Conservation (phyloP, 148 eudicot species). For the Chenopodium berlandieri region DNA sequence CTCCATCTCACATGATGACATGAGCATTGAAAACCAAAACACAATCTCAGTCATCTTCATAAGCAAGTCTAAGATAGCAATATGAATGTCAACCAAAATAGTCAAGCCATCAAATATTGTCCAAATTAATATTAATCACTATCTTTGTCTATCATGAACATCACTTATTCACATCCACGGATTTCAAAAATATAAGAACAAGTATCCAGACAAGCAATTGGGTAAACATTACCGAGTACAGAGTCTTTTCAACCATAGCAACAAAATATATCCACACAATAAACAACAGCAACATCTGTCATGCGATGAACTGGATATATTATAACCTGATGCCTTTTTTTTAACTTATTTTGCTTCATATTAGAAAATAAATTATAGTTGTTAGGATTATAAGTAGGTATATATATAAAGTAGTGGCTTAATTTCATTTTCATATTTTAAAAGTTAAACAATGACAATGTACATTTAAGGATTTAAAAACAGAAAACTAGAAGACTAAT, state of each 20-base stretch:
- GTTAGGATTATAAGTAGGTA: too few species aligned
- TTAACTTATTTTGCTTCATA: too few species aligned
- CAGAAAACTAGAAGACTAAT: too few species aligned
- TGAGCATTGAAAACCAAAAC: too few species aligned
- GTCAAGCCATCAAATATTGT: neutral
- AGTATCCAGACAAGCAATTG: neutral
- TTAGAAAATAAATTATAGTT: too few species aligned
- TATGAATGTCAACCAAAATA: neutral
- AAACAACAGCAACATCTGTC: too few species aligned
- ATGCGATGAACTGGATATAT: too few species aligned
- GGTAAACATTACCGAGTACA: neutral
- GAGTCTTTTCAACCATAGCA: neutral
- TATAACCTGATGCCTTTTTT: too few species aligned
- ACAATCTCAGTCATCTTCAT: neutral
- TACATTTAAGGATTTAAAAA: too few species aligned
- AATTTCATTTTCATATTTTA: too few species aligned
- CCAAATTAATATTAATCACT: neutral
- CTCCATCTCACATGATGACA: neutral
- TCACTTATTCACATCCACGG: neutral
- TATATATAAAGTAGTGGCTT: too few species aligned
- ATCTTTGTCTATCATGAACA: neutral
- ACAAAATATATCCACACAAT: neutral
- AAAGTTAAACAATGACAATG: too few species aligned
- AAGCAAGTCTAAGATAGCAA: neutral
- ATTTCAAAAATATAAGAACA: neutral